Evolutionary conservation across 1,139 yeast species (phyloP).

Genomic region (Hyphopichia pseudoburtonii): DNA sequence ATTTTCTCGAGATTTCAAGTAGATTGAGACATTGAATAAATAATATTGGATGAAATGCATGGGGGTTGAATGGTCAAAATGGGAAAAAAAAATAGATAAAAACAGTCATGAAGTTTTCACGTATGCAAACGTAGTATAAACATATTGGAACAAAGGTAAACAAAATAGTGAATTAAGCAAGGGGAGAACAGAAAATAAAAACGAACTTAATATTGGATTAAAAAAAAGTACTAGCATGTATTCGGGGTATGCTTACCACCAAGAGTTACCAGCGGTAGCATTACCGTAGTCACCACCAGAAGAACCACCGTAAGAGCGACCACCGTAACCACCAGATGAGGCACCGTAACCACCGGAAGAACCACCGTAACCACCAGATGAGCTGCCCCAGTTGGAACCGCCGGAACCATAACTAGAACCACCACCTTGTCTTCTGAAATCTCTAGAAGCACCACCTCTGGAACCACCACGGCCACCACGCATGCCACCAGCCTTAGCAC

Average conservation of each 20-base stretch:
- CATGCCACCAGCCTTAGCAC: conserved; percentile 20
- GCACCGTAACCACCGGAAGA: conserved; percentile 32
- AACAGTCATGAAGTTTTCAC: no score
- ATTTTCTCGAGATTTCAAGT: no score
- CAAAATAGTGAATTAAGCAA: no score
- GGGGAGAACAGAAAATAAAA: no score
- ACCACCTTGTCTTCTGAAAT: conserved; percentile 54
- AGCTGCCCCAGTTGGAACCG: conserved; percentile 26
- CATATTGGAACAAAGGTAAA: no score
- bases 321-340: conserved; percentile 39
- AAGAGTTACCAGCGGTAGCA: conserved; percentile 34
- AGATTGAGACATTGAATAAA: no score
- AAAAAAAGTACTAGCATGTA: conserved; percentile 5
- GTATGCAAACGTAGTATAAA: no score
- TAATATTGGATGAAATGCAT: no score
- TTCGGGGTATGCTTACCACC: conserved; percentile 38
- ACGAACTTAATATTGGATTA: conserved; percentile 6
- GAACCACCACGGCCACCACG: conserved; percentile 55
- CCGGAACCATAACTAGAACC: conserved; percentile 25
- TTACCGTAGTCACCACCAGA: conserved; percentile 29
- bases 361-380: conserved; percentile 17
- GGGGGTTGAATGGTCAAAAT: no score
- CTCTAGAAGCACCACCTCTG: conserved; percentile 57
- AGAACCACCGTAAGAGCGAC: conserved; percentile 25
- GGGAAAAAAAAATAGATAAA: no score